Conservation (phyloP, 2,329 filamentous ascomycete species). For the Alternaria novae-zelandiae region DNA sequence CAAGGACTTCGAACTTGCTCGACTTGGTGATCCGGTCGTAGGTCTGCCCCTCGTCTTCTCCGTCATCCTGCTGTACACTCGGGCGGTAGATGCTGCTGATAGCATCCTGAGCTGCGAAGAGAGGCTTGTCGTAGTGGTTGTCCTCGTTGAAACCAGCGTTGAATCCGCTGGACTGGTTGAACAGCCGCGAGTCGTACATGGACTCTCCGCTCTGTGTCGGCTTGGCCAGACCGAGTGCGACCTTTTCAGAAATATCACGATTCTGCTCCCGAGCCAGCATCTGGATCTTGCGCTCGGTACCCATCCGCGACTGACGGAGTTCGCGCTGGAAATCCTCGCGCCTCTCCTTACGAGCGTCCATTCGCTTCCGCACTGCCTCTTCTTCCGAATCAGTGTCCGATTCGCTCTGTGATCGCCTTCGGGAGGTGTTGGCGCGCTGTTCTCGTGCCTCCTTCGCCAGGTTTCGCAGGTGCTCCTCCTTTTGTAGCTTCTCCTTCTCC, state of each 20-base stretch:
- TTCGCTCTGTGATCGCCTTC: constrained; percentile 50
- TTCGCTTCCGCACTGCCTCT: constrained; percentile 75
- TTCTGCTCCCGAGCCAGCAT: constrained; percentile 95
- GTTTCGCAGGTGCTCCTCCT: constrained; percentile 88
- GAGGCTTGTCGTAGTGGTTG: constrained; percentile 93
- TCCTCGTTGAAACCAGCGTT: constrained; percentile 95
- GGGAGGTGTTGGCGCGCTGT: constrained; percentile 66
- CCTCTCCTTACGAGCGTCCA: constrained; percentile 77
- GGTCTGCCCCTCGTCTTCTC: constrained; percentile 79
- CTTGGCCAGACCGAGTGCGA: constrained; percentile 91
- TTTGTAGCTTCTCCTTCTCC: constrained; percentile 93
- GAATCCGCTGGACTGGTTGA: constrained; percentile 93
- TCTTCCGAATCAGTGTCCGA: constrained; percentile 63
- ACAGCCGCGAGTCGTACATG: constrained; percentile 96
- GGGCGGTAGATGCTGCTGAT: constrained; percentile 94
- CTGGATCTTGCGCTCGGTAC: constrained; percentile 86
- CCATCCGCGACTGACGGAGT: constrained; percentile 92
- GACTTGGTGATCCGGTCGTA: constrained; percentile 88
- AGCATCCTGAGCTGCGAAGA: constrained; percentile 94
- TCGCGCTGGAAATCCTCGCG: constrained; percentile 86
- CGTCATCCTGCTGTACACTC: constrained; percentile 70
- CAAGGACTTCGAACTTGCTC: constrained; percentile 86
- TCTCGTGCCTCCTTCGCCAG: constrained; percentile 91
- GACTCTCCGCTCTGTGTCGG: constrained; percentile 89
- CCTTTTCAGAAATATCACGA: constrained; percentile 95